Percentiles rank a stretch among this genome's conserved stretches.
Evolutionary conservation across 495 filamentous ascomycete species (phyloP).

Genomic region (Daldinia childiae): DNA sequence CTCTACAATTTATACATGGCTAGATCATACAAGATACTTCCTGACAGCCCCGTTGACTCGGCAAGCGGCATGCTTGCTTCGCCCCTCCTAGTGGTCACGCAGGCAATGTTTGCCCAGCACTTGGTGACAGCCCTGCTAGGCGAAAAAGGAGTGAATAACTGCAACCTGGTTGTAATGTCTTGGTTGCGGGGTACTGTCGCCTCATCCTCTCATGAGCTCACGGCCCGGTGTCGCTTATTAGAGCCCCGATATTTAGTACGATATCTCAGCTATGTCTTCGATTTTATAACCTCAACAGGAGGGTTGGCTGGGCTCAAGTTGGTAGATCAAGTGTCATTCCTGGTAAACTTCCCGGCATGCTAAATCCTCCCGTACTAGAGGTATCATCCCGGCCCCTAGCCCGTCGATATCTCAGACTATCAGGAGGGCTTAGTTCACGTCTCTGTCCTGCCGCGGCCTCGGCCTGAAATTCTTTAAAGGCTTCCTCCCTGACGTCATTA

Average conservation of each 20-base stretch:
- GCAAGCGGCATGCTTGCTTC: background rate
- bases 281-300: background rate
- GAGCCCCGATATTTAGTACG: background rate
- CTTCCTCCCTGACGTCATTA: slow-evolving; percentile 58
- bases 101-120: background rate
- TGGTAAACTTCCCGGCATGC: slow-evolving; percentile 41
- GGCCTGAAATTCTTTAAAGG: slow-evolving; percentile 55
- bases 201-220: background rate
- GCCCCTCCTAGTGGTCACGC: background rate
- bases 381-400: slow-evolving; percentile 46
- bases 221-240: background rate
- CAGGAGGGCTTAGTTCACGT: slow-evolving; percentile 46
- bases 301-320: slow-evolving; percentile 10
- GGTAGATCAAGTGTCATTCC: slow-evolving; percentile 40
- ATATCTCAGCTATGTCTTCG: background rate
- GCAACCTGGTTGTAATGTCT: background rate
- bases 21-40: slow-evolving; percentile 16
- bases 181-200: background rate
- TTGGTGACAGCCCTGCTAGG: background rate
- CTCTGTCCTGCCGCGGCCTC: slow-evolving; percentile 50
- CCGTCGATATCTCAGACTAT: slow-evolving; percentile 50
- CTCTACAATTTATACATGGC: slow-evolving; percentile 6
- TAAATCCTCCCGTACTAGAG: slow-evolving; percentile 44
- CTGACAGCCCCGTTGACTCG: background rate
- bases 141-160: background rate